Evolutionary conservation across 2,329 filamentous ascomycete genomes (phyloP), one percentile per base, ranked within the genome.

Genomic region (Aspergillus ibericus): DNA sequence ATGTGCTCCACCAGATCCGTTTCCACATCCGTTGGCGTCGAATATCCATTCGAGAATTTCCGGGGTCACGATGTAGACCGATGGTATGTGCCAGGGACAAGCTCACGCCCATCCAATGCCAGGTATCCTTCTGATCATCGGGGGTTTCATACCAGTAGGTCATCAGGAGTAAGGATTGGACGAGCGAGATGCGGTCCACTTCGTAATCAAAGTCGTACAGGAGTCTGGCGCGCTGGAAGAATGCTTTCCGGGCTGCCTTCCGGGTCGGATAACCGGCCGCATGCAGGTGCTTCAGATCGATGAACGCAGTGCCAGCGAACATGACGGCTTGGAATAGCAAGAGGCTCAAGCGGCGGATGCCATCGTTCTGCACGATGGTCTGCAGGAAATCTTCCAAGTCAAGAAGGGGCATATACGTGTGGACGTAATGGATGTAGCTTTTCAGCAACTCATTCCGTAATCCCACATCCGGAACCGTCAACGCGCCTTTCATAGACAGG

Each of bases 21-120:
- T 96, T 96, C 90, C 93, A 96, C 52, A 97, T 80, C 69, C 87
- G 91, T 71, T 92, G 90, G 69, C 90, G 89, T 54, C 85, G 82
- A 3, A 79, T 76, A 38, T 89, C 84, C 84, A 96, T 91, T 66
- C 85, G 88, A 8, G 90, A 92, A 58, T 88, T 89, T 29, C 84
- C 84, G 1, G 92, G 92, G 68, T 96, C 91, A 62, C 93, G 89
- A 75, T 98, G 92, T 16, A 97, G 82, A 5, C 93, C 93, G 63
- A 97, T 96, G 12, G 93, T 96, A 74, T 96, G 92, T 53, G 92
- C 93, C 48, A 97, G 81, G 12, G 93, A 96, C 59, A 96, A 91
- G 42, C 93, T 93, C 36, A 97, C 91, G 16, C 93, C 93, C 91
- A 97, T 96, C 93, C 93, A 97, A 72, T 97, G 93, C 91, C 93